Evolutionary conservation across 495 filamentous ascomycete genomes (phyloP).

Genomic region (Friedmanniomyces endolithicus): DNA sequence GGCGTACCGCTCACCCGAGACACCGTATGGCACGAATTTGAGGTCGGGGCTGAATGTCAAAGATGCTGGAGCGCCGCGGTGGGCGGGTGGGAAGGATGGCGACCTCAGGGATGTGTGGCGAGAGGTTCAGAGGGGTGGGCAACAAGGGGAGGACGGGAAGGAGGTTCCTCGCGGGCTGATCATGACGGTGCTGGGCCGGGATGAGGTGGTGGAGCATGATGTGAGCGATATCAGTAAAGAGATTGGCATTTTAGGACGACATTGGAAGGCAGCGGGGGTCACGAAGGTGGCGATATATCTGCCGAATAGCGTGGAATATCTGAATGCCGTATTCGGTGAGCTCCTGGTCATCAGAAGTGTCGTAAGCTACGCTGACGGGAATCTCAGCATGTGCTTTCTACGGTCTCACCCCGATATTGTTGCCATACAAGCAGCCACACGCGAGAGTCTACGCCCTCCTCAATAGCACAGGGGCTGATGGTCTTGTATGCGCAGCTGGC

Average conservation of each 20-base stretch:
- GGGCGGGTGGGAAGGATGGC: slow-evolving; percentile 68
- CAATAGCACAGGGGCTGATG: slow-evolving; percentile 57
- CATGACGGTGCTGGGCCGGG: slow-evolving; percentile 64
- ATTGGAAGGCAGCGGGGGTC: slow-evolving; percentile 54
- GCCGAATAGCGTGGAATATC: slow-evolving; percentile 82
- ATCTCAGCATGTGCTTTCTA: slow-evolving; percentile 62
- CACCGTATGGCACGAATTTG: slow-evolving; percentile 75
- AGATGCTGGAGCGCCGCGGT: slow-evolving; percentile 67
- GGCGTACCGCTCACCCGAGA: slow-evolving; percentile 63
- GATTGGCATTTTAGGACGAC: slow-evolving; percentile 74
- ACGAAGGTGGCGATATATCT: slow-evolving; percentile 80
- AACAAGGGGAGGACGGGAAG: slow-evolving; percentile 45
- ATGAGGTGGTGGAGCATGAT: slow-evolving; percentile 57
- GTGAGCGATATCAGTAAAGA: slow-evolving; percentile 64
- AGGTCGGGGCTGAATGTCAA: slow-evolving; percentile 74
- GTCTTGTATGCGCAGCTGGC: slow-evolving; percentile 75
- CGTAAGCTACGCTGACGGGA: background rate
- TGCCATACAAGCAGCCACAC: slow-evolving; percentile 67
- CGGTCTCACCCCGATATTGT: slow-evolving; percentile 60
- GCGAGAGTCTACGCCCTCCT: slow-evolving; percentile 57
- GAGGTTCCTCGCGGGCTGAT: slow-evolving; percentile 61
- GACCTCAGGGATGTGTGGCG: slow-evolving; percentile 92
- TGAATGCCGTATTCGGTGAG: slow-evolving; percentile 58
- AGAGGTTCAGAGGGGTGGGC: slow-evolving; percentile 33
- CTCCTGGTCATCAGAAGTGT: slow-evolving; percentile 7